phyloP scores from a whole-genome alignment of 768 basidiomycete species.

The Panus rudis region DNA sequence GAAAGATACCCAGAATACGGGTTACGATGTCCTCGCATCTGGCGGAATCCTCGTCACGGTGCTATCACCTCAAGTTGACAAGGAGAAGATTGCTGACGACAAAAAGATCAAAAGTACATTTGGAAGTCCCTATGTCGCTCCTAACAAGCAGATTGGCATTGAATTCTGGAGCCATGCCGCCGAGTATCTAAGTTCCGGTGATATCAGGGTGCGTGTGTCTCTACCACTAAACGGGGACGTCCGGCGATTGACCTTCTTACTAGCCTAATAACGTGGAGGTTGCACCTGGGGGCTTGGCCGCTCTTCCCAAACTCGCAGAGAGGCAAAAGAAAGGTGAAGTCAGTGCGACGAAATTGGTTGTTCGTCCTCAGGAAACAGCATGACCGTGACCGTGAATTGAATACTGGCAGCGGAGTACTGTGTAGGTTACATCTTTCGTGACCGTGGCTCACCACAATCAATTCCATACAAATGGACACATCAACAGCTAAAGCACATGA shows the following conservation, averaged over 20 bases:
- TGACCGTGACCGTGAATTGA: no score
- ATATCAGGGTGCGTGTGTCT: slow-evolving; percentile 14
- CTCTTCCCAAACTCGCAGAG: slow-evolving; percentile 29
- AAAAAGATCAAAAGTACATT: slow-evolving; percentile 11
- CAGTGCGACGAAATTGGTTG: slow-evolving; percentile 38
- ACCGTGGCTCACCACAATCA: no score
- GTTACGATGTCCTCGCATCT: slow-evolving; percentile 18
- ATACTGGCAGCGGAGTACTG: no score
- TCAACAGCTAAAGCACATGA: no score
- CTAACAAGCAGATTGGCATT: slow-evolving; percentile 9
- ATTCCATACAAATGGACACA: no score
- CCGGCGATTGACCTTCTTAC: neutral
- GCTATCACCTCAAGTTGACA: slow-evolving; percentile 3
- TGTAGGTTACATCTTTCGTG: no score
- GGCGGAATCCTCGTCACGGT: slow-evolving; percentile 15
- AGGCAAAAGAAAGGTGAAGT: slow-evolving; percentile 29
- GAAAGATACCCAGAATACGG: slow-evolving; percentile 15
- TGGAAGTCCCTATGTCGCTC: slow-evolving; percentile 12
- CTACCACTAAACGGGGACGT: neutral
- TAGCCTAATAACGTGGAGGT: slow-evolving; percentile 39
- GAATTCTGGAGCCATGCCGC: slow-evolving; percentile 15
- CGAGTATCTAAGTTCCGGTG: slow-evolving; percentile 14
- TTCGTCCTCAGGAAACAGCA: slow-evolving; percentile 32
- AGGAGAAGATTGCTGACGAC: slow-evolving; percentile 9
- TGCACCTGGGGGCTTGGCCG: slow-evolving; percentile 34